Conservation (phyloP, 495 filamentous ascomycete genomes). For the Penicillium paxilli region DNA sequence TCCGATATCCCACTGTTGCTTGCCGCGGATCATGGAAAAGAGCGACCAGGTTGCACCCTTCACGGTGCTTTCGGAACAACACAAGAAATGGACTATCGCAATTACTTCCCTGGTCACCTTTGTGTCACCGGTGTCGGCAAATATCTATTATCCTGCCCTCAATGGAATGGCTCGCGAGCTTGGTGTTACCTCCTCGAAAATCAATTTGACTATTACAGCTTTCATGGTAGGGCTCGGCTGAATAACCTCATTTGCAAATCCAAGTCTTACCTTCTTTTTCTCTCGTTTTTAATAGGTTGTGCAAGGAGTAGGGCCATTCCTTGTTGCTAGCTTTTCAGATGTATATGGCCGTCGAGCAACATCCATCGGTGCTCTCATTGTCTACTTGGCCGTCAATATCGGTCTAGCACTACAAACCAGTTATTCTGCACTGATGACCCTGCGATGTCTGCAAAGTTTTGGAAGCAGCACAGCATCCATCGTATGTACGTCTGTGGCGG, state of each 20-base stretch:
- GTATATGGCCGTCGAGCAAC: conserved; percentile 44
- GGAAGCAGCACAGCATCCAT: conserved; percentile 40
- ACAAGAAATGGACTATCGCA: not conserved
- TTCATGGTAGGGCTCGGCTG: conserved; percentile 34
- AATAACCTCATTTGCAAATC: not conserved
- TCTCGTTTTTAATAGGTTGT: conserved; percentile 33
- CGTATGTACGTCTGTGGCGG: not conserved
- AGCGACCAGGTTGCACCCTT: not conserved
- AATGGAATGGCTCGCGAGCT: not conserved
- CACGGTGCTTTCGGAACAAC: not conserved
- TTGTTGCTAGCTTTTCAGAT: conserved; percentile 50
- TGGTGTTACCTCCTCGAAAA: conserved; percentile 5
- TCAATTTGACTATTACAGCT: conserved; percentile 47
- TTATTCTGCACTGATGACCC: conserved; percentile 46
- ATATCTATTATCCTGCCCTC: not conserved
- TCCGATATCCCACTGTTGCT: not conserved
- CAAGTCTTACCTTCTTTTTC: not conserved
- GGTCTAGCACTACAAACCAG: conserved; percentile 44
- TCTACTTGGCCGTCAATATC: conserved; percentile 48
- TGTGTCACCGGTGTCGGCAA: not conserved
- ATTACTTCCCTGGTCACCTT: not conserved
- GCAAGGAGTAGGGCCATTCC: conserved; percentile 47
- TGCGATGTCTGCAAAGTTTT: conserved; percentile 49
- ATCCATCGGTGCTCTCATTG: conserved; percentile 38
- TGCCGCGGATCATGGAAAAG: not conserved